A percentile compares a stretch with the other conserved stretches of the same genome.
These are phyloP conservation scores for Pestalotiopsis sp. DNA, from an alignment of 2,329 filamentous ascomycete genomes.

Conservation along the genomic window DNA sequence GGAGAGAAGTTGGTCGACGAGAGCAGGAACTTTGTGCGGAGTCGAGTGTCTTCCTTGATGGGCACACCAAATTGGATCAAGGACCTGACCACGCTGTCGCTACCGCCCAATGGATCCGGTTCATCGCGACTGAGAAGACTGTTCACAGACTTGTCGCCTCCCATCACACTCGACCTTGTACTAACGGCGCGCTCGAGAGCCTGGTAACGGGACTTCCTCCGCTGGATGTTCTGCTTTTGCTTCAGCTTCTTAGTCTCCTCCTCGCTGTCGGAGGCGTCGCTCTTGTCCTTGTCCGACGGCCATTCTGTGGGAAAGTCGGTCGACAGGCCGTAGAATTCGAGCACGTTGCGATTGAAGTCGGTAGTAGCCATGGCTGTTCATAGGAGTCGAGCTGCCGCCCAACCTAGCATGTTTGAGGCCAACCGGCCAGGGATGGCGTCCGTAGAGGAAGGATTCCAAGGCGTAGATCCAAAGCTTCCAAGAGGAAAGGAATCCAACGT, in stretches of 20 bases:
- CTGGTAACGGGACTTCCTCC: conserved; percentile 79
- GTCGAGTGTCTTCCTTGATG: conserved; percentile 79
- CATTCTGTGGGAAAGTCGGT: conserved; percentile 81
- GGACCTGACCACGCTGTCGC: conserved; percentile 82
- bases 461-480: not conserved
- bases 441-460: not conserved
- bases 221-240: conserved; percentile 52
- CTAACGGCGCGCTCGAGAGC: conserved; percentile 78
- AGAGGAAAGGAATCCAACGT: not conserved
- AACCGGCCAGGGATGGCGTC: not conserved
- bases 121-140: conserved; percentile 90
- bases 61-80: conserved; percentile 77
- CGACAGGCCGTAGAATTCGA: conserved; percentile 88
- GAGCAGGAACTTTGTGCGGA: conserved; percentile 85
- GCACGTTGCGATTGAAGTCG: conserved; percentile 75
- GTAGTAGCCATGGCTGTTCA: conserved; percentile 50
- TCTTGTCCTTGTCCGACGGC: conserved; percentile 75
- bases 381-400: not conserved
- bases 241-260: conserved; percentile 53
- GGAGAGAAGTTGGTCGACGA: conserved; percentile 97
- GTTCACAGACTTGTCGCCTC: conserved; percentile 71
- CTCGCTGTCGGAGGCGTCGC: conserved; percentile 67
- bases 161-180: conserved; percentile 66
- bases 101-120: conserved; percentile 85
- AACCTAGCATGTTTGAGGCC: conserved; percentile 3